Evolutionary conservation across 2,329 filamentous ascomycete species (phyloP), one percentile per base, ranked within the genome.

Genomic region (Trichoderma gracile): DNA sequence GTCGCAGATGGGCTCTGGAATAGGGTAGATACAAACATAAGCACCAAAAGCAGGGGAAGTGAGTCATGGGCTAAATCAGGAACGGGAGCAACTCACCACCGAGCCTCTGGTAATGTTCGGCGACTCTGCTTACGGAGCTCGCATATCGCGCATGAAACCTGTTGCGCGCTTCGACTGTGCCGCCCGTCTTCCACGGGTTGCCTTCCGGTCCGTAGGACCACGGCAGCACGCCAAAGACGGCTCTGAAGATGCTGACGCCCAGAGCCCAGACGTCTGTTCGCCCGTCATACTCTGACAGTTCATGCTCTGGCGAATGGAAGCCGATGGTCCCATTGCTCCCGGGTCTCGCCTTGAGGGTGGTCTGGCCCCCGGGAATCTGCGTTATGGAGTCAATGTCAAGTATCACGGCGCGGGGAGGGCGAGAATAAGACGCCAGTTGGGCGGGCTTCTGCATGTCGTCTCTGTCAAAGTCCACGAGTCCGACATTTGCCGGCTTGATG

Each of bases 311-410:
- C 3, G 49, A 52, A 52, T 52, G 49, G 1, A 52, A 33, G 1
- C 49, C 49, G 14, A 52, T n/a, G 15, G 49, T 52, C 0, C 49
- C 49, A 21, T 52, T 52, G 1, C 21, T 6, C 19, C 49, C 49
- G 2, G 49, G 49, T 2, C 3, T 6, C 2, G 49, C 49, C 14
- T 52, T 33, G 14, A 52, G 33, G 3, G 27, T 15, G 17, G 17
- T 52, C 14, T 38, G 49, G n/a, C 49, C 27, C 7, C 3, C 25
- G 27, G 49, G 27, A 52, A 52, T 52, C 49, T 52, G 49, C 3
- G 30, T 27, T n/a, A 52, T 33, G 5, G 49, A 52, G n/a, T 52
- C 49, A 52, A 52, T 52, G 33, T 52, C 49, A 52, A 52, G 49
- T 2, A 52, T n/a, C 12, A 38, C 27, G 5, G 49, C 25, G 0